Evolutionary conservation across 192 early-diverging fungal genomes (phyloP).

Genomic region (Pilaira anomala): DNA sequence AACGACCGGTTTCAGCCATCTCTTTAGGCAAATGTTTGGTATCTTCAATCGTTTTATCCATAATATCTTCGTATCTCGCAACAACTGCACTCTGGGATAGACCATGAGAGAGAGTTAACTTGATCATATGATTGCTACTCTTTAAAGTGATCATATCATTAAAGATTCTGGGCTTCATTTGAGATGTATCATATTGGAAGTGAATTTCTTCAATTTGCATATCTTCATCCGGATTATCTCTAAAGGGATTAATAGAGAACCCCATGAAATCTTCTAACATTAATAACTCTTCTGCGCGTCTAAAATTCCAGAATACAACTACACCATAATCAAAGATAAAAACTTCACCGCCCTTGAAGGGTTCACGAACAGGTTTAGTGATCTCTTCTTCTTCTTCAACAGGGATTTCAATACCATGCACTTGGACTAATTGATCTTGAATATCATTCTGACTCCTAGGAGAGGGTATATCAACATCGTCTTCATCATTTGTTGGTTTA

Average conservation of each 20-base stretch:
- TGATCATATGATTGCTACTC: conserved; percentile 57
- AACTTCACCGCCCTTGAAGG: conserved; percentile 51
- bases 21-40: conserved; percentile 59
- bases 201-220: conserved; percentile 75
- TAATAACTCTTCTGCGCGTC: conserved; percentile 47
- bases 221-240: conserved; percentile 43
- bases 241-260: conserved; percentile 39
- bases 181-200: conserved; percentile 73
- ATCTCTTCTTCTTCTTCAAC: neutral
- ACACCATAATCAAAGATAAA: conserved; percentile 62
- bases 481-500: neutral
- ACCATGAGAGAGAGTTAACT: conserved; percentile 56
- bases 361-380: conserved; percentile 6
- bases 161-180: conserved; percentile 68
- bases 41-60: conserved; percentile 60
- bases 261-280: conserved; percentile 46
- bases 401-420: neutral
- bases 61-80: conserved; percentile 56
- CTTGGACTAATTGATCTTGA: neutral
- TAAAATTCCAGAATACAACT: conserved; percentile 60
- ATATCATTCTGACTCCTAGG: neutral
- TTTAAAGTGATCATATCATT: conserved; percentile 86
- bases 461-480: neutral
- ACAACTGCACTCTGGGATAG: conserved; percentile 57
- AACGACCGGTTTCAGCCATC: conserved; percentile 52